Evolutionary conservation across 2,329 filamentous ascomycete genomes (phyloP).

Genomic region (Dactylellina parvicollis): DNA sequence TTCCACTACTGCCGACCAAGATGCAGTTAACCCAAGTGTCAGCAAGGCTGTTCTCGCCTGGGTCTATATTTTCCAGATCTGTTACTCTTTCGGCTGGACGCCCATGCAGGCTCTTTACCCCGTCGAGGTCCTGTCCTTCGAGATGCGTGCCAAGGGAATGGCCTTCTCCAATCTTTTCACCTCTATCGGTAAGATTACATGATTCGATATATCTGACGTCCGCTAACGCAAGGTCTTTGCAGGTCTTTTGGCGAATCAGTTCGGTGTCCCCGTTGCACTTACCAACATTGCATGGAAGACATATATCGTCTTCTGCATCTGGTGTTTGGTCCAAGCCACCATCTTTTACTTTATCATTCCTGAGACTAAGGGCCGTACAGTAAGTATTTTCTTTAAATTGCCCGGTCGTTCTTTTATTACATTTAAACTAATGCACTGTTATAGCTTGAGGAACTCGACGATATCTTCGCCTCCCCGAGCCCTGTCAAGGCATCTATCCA

Average conservation of each 20-base stretch:
- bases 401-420: conserved; percentile 15
- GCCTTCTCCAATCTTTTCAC: conserved; percentile 62
- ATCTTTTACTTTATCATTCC: conserved; percentile 54
- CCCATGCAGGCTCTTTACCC: conserved; percentile 62
- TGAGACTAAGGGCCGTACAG: conserved; percentile 21
- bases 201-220: neutral
- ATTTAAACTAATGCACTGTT: conserved; percentile 40
- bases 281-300: conserved; percentile 61
- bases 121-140: conserved; percentile 62
- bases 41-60: conserved; percentile 58
- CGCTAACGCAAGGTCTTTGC: conserved; percentile 54
- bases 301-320: conserved; percentile 54
- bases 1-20: conserved; percentile 56
- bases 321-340: conserved; percentile 53
- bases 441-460: conserved; percentile 52
- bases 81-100: conserved; percentile 59
- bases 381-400: conserved; percentile 7
- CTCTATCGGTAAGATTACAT: conserved; percentile 58
- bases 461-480: conserved; percentile 48
- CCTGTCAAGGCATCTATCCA: conserved; percentile 60
- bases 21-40: conserved; percentile 55
- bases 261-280: conserved; percentile 63
- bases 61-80: conserved; percentile 59
- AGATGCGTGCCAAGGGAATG: conserved; percentile 62
- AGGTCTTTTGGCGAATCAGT: conserved; percentile 64